Conservation (phyloP, 2,329 filamentous ascomycete genomes). For the Ceratocystis papillata region DNA sequence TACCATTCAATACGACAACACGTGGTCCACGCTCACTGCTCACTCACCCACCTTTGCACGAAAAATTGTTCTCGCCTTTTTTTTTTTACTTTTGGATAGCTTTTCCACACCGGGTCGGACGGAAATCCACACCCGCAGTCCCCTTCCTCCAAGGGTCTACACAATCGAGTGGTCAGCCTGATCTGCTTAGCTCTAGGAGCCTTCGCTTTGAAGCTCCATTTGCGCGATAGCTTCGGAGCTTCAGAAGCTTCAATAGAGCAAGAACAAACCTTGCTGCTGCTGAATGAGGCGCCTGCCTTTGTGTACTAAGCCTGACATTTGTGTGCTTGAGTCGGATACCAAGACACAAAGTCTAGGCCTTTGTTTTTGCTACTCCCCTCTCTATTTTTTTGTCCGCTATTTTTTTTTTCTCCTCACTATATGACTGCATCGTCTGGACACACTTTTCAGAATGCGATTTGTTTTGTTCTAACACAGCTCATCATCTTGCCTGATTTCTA, state of each 20-base stretch:
- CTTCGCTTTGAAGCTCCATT: neutral
- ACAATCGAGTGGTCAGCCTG: constrained; percentile 9
- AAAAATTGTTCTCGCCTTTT: neutral
- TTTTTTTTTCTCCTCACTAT: neutral
- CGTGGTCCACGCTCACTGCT: neutral
- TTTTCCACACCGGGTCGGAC: constrained; percentile 25
- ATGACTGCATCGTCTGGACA: neutral
- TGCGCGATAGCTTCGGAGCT: constrained; percentile 12
- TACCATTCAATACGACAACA: neutral
- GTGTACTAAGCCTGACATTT: neutral
- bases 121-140: constrained; percentile 26
- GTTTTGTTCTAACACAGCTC: neutral
- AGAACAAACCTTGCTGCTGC: neutral
- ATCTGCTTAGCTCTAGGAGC: neutral
- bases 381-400: neutral
- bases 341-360: neutral
- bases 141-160: neutral
- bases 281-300: neutral
- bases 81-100: neutral
- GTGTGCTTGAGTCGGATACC: neutral
- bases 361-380: neutral
- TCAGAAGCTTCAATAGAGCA: constrained; percentile 11
- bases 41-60: neutral
- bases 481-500: neutral
- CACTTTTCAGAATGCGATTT: constrained; percentile 11